Percentiles rank a stretch among this genome's conserved stretches.
phyloP scores from a whole-genome alignment of 163 green algal genomes.

The Scenedesmus sp. region DNA sequence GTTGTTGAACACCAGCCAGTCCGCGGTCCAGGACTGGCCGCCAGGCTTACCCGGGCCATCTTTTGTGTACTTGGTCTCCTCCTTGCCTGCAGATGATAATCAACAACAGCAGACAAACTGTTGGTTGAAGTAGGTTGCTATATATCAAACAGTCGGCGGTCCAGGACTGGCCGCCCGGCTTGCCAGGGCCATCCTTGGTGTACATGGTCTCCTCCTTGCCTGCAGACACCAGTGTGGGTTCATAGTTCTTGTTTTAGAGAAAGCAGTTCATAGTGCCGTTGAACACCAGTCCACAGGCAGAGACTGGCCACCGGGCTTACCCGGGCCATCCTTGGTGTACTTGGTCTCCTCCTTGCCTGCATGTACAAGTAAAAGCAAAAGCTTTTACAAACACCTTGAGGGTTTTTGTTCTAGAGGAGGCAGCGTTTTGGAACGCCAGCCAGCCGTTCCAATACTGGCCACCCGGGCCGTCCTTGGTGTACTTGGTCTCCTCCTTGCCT shows the following conservation, averaged over 20 bases:
- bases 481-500: slow-evolving; percentile 76
- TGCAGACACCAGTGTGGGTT: neutral
- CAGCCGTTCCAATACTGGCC: no score
- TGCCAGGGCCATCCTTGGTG: slow-evolving; percentile 68
- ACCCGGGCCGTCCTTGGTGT: slow-evolving; percentile 81
- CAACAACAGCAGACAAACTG: slow-evolving; percentile 53
- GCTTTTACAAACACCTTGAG: neutral
- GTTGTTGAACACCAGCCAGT: slow-evolving; percentile 98
- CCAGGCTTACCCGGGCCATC: slow-evolving; percentile 78
- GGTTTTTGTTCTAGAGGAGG: no score
- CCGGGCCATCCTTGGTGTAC: slow-evolving; percentile 84
- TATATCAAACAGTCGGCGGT: slow-evolving; percentile 87
- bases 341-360: slow-evolving; percentile 72
- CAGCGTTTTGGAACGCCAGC: no score
- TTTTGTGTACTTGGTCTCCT: slow-evolving; percentile 86
- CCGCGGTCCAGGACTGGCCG: slow-evolving; percentile 88
- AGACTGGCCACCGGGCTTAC: slow-evolving; percentile 75
- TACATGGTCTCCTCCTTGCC: slow-evolving; percentile 10
- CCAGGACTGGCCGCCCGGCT: slow-evolving; percentile 85
- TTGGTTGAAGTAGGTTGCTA: slow-evolving; percentile 85
- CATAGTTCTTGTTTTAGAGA: slow-evolving; percentile 93
- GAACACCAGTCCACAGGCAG: slow-evolving; percentile 91
- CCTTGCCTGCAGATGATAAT: slow-evolving; percentile 41
- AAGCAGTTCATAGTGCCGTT: slow-evolving; percentile 53
- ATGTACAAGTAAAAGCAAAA: neutral